Evolutionary conservation across 805 yeast species (phyloP), one percentile per base, ranked within the genome.

Genomic region (Candida endomychidarum): DNA sequence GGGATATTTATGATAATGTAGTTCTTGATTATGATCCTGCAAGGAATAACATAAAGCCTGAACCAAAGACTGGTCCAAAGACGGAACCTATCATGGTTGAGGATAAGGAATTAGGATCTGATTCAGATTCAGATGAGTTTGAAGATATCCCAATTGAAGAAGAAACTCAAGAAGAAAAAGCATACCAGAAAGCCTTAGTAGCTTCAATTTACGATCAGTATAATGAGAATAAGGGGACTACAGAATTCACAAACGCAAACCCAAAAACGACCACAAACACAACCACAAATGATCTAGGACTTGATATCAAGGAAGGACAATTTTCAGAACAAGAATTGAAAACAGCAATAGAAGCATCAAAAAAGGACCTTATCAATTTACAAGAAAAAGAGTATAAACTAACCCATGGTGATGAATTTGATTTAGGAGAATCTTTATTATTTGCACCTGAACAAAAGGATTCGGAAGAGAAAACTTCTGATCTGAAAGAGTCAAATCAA

Each of bases 101-200:
- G n/a, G n/a, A n/a, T n/a, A n/a, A n/a, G n/a, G n/a, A n/a, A n/a
- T n/a, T n/a, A n/a, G n/a, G n/a, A n/a, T n/a, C n/a, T n/a, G 22
- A 24, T 24, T 25, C 37, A 7, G 51, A 45, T 11, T 42, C 46
- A 30, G 51, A 51, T 35, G 81, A 73, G 5, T 65, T 72, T 19
- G 89, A 81, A 29, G 95, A 86, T 47, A 84, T 85, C 34, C 71
- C 81, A 34, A 61, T 57, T 28, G 46, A 41, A 4, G 46, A 44
- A n/a, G 60, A 59, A 37, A 51, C 55, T 2, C 54, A 53, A 29
- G 67, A 62, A 33, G 66, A 59, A 12, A 47, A 51, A 22, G 55
- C 57, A 10, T 26, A 42, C 11, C 56, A 58, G 15, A 52, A 45
- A 34, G 71, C 67, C 1, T 37, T 68, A 10, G 60, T 69, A 2